Evolutionary conservation across 2,329 filamentous ascomycete genomes (phyloP), one percentile per base, ranked within the genome.

Genomic region (Dactylellina cionopaga): DNA sequence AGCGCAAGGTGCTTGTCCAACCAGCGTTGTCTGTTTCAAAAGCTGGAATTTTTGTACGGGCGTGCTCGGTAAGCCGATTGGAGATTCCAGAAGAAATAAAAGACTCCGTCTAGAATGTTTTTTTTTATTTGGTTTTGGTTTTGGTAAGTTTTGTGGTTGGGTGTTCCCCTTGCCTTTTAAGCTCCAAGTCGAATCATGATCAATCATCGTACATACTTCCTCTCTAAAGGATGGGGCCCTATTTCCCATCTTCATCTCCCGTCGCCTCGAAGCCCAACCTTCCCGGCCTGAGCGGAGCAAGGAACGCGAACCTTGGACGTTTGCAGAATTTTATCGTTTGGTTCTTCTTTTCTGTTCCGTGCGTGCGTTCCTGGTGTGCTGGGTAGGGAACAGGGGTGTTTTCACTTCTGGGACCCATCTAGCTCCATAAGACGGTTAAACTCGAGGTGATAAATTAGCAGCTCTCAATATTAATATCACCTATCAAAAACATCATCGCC

Each of bases 271-370:
- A 64, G 44, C 51, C 59, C 51, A 72, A 72, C 59, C 68, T 72
- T 65, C 59, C 59, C 54, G 59, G 54, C 59, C 59, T 63, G 56
- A 64, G 68, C 68, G 68, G 68, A 72, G 62, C 68, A 72, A 65
- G 59, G 68, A 72, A 72, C 68, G 68, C 68, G 68, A 72, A 56
- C 41, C 59, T 55, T 65, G 55, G 68, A 72, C 54, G 68, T 64
- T 72, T 72, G 68, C 68, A 72, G 68, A 71, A 65, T 72, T 72
- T 65, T 71, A 62, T 51, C 52, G 24, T 60, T 33, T 62, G 25
- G 5, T 22, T 27, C 41, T 55, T 43, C 39, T 35, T 33, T 51
- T 46, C 52, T 65, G 35, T 71, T 65, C 68, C 68, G 54, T 72
- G 59, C 46, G 66, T 62, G 64, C 65, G 65, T 70, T 62, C 64